These are phyloP conservation scores for Xylaria sp. DNA, from an alignment of 2,329 filamentous ascomycete genomes.

Conservation along the genomic window DNA sequence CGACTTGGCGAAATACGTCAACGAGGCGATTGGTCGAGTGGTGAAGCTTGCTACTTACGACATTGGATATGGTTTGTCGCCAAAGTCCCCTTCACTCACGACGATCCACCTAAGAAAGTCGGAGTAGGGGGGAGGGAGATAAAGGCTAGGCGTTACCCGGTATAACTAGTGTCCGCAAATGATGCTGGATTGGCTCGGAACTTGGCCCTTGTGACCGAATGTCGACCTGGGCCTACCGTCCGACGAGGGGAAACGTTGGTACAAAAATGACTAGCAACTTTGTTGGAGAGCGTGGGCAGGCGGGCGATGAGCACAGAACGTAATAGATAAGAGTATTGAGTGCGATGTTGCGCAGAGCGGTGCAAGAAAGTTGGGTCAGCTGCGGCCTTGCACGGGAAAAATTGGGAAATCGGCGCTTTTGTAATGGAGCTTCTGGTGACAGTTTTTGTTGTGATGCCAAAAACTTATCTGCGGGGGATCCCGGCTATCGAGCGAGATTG, in stretches of 20 bases:
- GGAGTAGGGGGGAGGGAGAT: constrained; percentile 47
- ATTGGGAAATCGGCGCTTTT: constrained; percentile 13
- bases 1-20: constrained; percentile 21
- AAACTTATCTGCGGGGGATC: constrained; percentile 26
- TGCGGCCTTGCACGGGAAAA: constrained; percentile 2
- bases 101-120: constrained; percentile 49
- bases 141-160: constrained; percentile 12
- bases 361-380: constrained; percentile 3
- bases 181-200: constrained; percentile 21
- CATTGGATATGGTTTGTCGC: constrained; percentile 44
- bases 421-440: constrained; percentile 16
- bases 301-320: neutral
- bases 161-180: constrained; percentile 17
- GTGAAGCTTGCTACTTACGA: constrained; percentile 42
- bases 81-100: constrained; percentile 48
- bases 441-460: constrained; percentile 11
- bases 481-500: constrained; percentile 26
- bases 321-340: neutral
- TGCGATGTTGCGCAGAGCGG: constrained; percentile 9
- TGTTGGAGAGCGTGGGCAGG: constrained; percentile 14
- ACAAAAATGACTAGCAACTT: constrained; percentile 4
- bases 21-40: constrained; percentile 19
- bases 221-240: constrained; percentile 7
- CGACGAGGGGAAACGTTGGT: constrained; percentile 1
- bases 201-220: constrained; percentile 7